Conservation (phyloP, 257 asterid species). For the Scutellaria galericulata region DNA sequence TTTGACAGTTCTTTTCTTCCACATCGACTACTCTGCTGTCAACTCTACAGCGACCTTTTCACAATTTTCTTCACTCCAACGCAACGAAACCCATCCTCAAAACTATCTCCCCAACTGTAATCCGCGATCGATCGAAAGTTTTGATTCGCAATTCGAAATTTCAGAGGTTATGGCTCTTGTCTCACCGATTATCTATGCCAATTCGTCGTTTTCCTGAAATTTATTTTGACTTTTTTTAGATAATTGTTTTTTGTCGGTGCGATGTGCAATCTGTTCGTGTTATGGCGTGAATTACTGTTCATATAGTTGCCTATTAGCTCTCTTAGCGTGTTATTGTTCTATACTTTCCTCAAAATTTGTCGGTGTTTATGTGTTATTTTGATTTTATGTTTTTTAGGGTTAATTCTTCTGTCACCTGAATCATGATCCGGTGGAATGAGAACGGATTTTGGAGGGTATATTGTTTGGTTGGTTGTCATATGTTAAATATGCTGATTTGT, state of each 20-base stretch:
- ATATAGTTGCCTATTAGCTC: constrained; percentile 4
- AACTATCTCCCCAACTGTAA: not conserved
- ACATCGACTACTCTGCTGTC: constrained; percentile 34
- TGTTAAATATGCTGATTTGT: constrained; percentile 2
- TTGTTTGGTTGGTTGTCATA: not conserved
- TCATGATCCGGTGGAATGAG: constrained; percentile 10
- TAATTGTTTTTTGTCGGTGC: constrained; percentile 15
- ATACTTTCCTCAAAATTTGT: constrained; percentile 16
- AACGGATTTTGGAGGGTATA: constrained; percentile 10
- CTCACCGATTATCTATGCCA: constrained; percentile 17
- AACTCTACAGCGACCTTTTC: constrained; percentile 32
- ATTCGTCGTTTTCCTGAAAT: not conserved
- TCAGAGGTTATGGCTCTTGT: constrained; percentile 35
- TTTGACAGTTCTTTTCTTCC: constrained; percentile 12
- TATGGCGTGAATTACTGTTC: constrained; percentile 1
- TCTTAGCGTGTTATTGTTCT: not conserved
- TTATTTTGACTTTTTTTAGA: constrained; percentile 3
- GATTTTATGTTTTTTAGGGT: constrained; percentile 36
- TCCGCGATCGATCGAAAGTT: constrained; percentile 20
- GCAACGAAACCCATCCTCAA: constrained; percentile 26
- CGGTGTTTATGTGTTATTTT: not conserved
- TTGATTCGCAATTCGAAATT: not conserved
- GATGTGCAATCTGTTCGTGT: constrained; percentile 24
- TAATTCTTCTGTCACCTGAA: not conserved
- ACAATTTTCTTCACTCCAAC: constrained; percentile 44